Base-by-base conservation (phyloP, 140 eudicot species). In the Eryngium alpinum region DNA sequence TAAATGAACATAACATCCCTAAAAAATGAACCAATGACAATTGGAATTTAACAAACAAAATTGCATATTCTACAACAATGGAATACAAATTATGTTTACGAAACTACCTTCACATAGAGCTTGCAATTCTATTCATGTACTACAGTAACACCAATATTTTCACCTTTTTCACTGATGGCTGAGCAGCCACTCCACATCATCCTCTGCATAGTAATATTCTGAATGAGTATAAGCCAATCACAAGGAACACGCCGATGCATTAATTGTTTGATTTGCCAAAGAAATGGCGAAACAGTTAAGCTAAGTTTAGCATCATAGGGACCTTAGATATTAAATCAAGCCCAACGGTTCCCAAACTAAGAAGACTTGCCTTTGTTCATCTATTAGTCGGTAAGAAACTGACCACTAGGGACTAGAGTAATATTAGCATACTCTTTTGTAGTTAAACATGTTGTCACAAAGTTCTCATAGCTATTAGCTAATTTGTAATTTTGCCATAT, bases 51-150 rank as follows among this genome's bases (percentile, higher is more conserved):
- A 71, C 16, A 71, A 27, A 32, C 9, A 49, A 71, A 25, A 71
- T 33, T 4, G 24, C 46, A 38, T 2, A 38, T 2, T 38, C 4
- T 38, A 4, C 46, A 4, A 38, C 5, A 7, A 2, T 38, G 46
- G 46, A 7, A 38, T 38, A 38, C 7, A 38, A 2, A 38, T 38
- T 38, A 38, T 2, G 46, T 4, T 38, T 38, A 4, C 21, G 44
- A 69, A 17, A 77, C 75, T 91, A 93, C 99, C 98, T 96, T 96
- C 24, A 93, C 89, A 87, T 93, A 96, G 80, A 96, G 96, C 78
- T 93, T 96, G 87, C 99, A 96, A 89, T 91, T 96, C 87, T 89
- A 92, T 88, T 96, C 99, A 82, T 96, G 99, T 46, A 96, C 99
- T 5, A 88, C 91, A 52, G 67, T 71, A 80, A 96, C 77, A n/a